phyloP scores from a whole-genome alignment of 225 moss, liverwort and hornwort species.

The Marchantia paleacea region DNA sequence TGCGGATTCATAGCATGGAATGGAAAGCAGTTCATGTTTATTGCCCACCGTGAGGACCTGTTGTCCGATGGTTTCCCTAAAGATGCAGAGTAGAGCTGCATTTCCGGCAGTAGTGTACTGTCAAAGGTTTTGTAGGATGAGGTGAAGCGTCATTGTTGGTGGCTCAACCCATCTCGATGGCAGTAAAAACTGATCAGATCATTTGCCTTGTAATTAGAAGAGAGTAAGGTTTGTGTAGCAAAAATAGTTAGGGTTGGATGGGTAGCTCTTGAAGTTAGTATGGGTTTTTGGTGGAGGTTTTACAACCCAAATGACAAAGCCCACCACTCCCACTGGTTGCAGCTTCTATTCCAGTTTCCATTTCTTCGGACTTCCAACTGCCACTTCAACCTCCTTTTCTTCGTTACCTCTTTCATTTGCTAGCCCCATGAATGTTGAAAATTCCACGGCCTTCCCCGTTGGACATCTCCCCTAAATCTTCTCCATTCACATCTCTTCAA shows the following conservation, averaged over 20 bases:
- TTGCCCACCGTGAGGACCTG: not conserved
- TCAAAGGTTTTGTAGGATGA: not conserved
- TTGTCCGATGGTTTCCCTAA: not conserved
- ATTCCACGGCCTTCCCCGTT: not conserved
- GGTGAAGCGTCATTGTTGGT: conserved; percentile 27
- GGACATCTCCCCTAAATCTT: conserved; percentile 17
- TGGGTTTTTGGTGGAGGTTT: not conserved
- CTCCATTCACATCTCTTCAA: not conserved
- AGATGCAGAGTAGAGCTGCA: not conserved
- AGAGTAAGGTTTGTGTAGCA: not conserved
- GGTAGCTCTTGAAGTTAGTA: not conserved
- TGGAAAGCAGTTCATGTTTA: not conserved
- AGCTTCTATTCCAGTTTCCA: conserved; percentile 19
- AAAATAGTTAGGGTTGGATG: conserved; percentile 9
- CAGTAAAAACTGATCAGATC: not conserved
- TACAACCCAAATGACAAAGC: not conserved
- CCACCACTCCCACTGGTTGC: not conserved
- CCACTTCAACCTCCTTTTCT: not conserved
- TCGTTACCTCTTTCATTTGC: not conserved
- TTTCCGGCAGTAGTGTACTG: not conserved
- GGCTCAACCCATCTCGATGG: conserved; percentile 33
- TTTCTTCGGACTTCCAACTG: conserved; percentile 21
- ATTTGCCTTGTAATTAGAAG: not conserved
- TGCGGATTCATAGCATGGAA: not conserved
- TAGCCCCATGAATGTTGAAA: not conserved